Conservation (phyloP, 345 rosid species). For the Gossypium anomalum region DNA sequence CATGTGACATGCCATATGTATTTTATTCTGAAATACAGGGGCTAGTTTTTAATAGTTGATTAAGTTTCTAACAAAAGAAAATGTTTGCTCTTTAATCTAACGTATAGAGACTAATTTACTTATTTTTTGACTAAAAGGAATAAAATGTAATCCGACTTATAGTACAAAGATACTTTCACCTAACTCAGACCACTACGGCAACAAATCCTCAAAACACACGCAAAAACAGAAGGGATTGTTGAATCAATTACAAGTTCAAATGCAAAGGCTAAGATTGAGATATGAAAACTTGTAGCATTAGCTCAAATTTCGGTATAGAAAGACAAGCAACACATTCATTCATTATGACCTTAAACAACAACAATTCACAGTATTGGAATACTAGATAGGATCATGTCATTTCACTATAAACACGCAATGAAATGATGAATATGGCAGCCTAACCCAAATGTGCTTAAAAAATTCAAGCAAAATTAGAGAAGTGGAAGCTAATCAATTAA, state of each 20-base stretch:
- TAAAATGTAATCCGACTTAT: too few relatives aligned
- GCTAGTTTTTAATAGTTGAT: too few relatives aligned
- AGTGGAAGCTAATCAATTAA: background rate
- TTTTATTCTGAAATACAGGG: rapidly evolving
- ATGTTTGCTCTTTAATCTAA: too few relatives aligned
- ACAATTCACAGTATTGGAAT: background rate
- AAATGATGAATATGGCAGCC: background rate
- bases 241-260: background rate
- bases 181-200: background rate
- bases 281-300: background rate
- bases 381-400: too few relatives aligned
- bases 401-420: too few relatives aligned
- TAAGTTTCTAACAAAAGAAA: too few relatives aligned
- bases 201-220: background rate
- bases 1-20: too few relatives aligned
- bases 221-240: background rate
- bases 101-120: too few relatives aligned
- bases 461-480: background rate
- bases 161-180: too few relatives aligned
- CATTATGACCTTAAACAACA: background rate
- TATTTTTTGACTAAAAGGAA: rapidly evolving
- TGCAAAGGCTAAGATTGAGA: background rate
- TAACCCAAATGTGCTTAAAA: too few relatives aligned
- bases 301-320: background rate
- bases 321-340: background rate